Base-by-base conservation (phyloP, 2,329 filamentous ascomycete genomes). In the Diaporthe amygdali region DNA sequence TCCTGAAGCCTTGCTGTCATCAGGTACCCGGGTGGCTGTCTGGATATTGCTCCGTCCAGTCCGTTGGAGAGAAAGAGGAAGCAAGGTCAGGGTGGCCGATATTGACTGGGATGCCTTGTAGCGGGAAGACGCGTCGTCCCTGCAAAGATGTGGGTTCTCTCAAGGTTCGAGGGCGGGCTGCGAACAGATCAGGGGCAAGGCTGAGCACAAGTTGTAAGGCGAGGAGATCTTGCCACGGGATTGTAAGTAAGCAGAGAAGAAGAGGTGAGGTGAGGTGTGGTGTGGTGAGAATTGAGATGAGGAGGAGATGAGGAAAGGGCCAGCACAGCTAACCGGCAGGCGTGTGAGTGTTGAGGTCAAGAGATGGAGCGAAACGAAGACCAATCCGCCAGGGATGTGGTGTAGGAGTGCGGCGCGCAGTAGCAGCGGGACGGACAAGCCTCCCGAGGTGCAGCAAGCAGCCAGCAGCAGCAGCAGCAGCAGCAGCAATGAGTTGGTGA, bases 101-200 rank as follows among this genome's bases (percentile, higher is more conserved):
- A 22, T 59, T 8, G 32, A 51, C 52, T 6, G 52, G 66, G 66
- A 59, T 59, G 44, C 66, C 66, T 39, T 39, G 52, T 34, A 39
- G 66, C 39, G 32, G 41, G 41, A 59, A 56, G 51, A 68, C 66
- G 66, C 66, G 66, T 59, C 39, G 51, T 49, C 52, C 41, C 39
- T 47, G 56, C 30, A 63, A 47, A 27, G 47, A 22, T 22, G 41
- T n/a, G 41, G 41, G 41, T 41, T 32, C 39, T 32, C 39, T 12
- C 14, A 39, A 37, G 25, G 39, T n/a, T n/a, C n/a, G 32, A 56
- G 34, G 32, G 34, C n/a, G 34, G 34, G 34, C 22, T 14, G 12
- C 9, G 25, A 30, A 32, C 47, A 30, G 49, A n/a, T n/a, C n/a
- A n/a, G n/a, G n/a, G n/a, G n/a, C n/a, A n/a, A n/a, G n/a, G n/a